These are phyloP conservation scores for Penicillium sp. DNA, from an alignment of 2,329 filamentous ascomycete genomes.

Conservation along the genomic window DNA sequence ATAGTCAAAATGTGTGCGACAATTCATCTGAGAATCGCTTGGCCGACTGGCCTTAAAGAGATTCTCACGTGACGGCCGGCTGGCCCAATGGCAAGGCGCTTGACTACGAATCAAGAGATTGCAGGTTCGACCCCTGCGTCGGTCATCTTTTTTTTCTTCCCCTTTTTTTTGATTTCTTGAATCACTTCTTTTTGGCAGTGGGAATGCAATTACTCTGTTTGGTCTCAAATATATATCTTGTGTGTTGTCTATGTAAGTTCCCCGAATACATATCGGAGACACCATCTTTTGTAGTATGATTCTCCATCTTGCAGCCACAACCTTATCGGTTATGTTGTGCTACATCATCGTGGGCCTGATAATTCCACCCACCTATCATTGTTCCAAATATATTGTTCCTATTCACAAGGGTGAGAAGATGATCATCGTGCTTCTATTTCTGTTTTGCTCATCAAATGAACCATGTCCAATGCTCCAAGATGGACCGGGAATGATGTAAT, in stretches of 20 bases:
- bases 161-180: constrained; percentile 24
- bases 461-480: neutral
- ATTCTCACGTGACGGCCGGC: no score
- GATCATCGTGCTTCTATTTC: neutral
- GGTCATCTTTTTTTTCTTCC: constrained; percentile 39
- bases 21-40: constrained; percentile 3
- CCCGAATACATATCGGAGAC: no score
- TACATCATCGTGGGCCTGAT: neutral
- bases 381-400: neutral
- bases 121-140: constrained; percentile 55
- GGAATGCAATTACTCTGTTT: no score
- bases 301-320: no score
- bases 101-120: constrained; percentile 61
- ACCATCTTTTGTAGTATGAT: no score
- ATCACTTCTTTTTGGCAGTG: neutral
- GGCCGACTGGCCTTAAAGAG: no score
- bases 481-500: constrained; percentile 24
- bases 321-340: no score
- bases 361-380: neutral
- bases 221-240: neutral
- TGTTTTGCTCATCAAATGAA: neutral
- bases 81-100: constrained; percentile 59
- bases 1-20: accelerated
- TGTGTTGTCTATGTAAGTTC: neutral
- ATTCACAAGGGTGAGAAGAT: neutral